Evolutionary conservation across 2,329 filamentous ascomycete species (phyloP).

Genomic region (Paraphaeosphaeria sporulosa): DNA sequence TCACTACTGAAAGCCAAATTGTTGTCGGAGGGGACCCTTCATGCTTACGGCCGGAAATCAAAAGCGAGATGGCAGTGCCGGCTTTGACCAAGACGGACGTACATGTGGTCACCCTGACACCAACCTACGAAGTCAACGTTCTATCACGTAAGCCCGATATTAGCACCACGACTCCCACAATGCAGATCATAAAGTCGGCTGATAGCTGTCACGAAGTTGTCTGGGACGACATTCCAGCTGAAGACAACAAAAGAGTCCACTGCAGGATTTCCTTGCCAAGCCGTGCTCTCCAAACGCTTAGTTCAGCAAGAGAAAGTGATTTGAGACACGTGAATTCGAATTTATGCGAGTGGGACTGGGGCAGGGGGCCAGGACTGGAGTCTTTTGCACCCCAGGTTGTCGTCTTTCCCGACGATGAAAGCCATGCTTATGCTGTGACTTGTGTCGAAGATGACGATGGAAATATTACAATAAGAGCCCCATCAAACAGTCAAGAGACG

Average conservation of each 20-base stretch:
- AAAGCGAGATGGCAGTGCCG: constrained; percentile 34
- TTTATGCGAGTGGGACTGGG: constrained; percentile 39
- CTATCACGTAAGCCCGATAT: constrained; percentile 9
- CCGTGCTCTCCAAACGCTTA: constrained; percentile 23
- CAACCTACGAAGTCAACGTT: constrained; percentile 19
- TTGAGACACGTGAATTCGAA: constrained; percentile 43
- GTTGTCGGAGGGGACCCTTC: not conserved
- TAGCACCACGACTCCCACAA: constrained; percentile 40
- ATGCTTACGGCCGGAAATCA: constrained; percentile 25
- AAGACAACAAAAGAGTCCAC: constrained; percentile 14
- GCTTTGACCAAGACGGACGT: constrained; percentile 45
- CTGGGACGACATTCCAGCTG: constrained; percentile 38
- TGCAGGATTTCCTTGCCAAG: constrained; percentile 32
- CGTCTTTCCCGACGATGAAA: constrained; percentile 39
- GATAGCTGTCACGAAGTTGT: constrained; percentile 39
- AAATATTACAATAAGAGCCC: constrained; percentile 23
- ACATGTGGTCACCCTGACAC: constrained; percentile 41
- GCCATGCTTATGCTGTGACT: constrained; percentile 15
- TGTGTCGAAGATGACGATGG: constrained; percentile 29
- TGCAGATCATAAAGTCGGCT: constrained; percentile 42
- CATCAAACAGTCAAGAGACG: constrained; percentile 41
- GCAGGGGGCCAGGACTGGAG: constrained; percentile 22
- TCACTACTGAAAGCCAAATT: not conserved
- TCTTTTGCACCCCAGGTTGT: constrained; percentile 35
- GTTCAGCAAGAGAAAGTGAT: constrained; percentile 24